Base-by-base conservation (phyloP, 2,329 filamentous ascomycete genomes). In the Raffaelea albimanens region DNA sequence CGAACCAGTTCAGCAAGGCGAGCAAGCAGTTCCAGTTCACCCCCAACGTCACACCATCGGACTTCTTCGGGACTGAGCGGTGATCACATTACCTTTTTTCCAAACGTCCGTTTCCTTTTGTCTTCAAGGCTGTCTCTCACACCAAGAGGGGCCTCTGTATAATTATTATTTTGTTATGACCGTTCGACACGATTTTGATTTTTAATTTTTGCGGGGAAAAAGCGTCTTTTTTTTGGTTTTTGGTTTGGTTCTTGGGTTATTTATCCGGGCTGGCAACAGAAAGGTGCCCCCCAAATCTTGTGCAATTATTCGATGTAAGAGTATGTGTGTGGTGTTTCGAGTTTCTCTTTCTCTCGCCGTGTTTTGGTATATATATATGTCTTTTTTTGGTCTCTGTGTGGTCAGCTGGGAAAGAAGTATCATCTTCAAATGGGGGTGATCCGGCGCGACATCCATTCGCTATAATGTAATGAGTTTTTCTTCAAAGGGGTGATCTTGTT, bases 11-110 rank as follows among this genome's bases (percentile, higher is more conserved):
- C n/a, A n/a, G n/a, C 13, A 52, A 63, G 1, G 61, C 61, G 51
- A 62, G 63, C n/a, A 67, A 66, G 54, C 65, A 67, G 40, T 69
- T 70, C 44, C 68, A 71, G 53, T 71, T 71, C 56, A 68, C 67
- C 10, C 67, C 63, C 38, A 71, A 71, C 53, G 61, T 70, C 45
- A 71, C 68, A 0, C 69, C 69, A 0, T 63, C 67, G 45, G 65
- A 71, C 52, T 71, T 68, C 29, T 51, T 45, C 8, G 7, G 39
- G 10, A 40, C n/a, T 11, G 48, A 50, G 4, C 51, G 50, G 39
- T 51, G 23, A 48, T n/a, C n/a, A n/a, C n/a, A n/a, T n/a, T n/a
- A 18, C 38, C 16, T 34, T 44, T 5, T 41, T 14, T 13, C n/a
- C 31, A 38, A 38, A 8, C 34, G 13, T 7, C 25, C 25, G 13